Evolutionary conservation across 2,329 filamentous ascomycete species (phyloP), one percentile per base, ranked within the genome.

Genomic region (Cercospora zeina): DNA sequence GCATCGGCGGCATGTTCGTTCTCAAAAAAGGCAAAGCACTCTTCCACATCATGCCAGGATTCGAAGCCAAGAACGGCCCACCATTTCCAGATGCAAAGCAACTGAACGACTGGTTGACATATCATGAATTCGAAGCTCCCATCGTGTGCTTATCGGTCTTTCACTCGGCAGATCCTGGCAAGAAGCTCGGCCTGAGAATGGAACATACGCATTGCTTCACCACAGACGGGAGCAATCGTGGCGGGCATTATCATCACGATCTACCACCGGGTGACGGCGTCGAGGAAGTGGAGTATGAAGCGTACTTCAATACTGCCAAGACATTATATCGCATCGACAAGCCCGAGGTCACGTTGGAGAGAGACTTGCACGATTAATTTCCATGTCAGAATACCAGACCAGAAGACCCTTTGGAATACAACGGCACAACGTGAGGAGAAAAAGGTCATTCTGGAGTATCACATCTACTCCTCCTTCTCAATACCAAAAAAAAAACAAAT

Each of bases 171-270:
- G 71, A 72, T 65, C 66, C 70, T 11, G 67, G 64, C 5, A 66
- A 71, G 59, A 62, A 59, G 51, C 49, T 72, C 37, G 71, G 70
- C 2, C 42, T 73, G 60, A 62, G 71, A 14, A 72, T 73, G 70
- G 71, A 73, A 63, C 71, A 73, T 60, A 73, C 71, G 49, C 70
- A 73, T 62, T 71, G 69, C 50, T 73, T 73, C 30, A 65, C 69
- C 3, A 62, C 57, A 4, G 66, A 68, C 31, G 71, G 71, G 1
- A 65, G 58, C 36, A 63, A 69, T 30, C 62, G 62, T 13, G 71
- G 71, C 2, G 71, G 71, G 7, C 71, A 73, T 64, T 72, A 73
- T 51, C 71, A 73, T 58, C 65, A 69, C n/a, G 70, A 72, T 65
- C 39, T 67, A 19, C 58, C 54, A 19, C 59, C 50, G 6, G 65